Percentiles rank a stretch among this genome's conserved stretches.
Conservation (phyloP, 805 yeast species). For the Phaffomyces antillensis region DNA sequence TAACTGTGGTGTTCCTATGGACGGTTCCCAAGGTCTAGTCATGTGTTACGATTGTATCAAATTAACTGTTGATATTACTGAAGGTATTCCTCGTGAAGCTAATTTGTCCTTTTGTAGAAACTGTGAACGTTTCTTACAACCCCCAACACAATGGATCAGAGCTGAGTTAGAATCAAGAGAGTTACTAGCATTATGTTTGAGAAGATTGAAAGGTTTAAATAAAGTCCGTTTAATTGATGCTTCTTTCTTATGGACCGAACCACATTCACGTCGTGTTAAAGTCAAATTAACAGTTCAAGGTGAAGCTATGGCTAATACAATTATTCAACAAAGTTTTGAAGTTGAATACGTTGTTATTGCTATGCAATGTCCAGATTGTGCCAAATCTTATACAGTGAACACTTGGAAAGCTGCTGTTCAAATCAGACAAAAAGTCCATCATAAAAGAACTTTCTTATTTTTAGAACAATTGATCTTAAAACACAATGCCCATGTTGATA, state of each 20-base stretch:
- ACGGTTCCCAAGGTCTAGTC: constrained; percentile 86
- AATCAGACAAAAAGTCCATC: constrained; percentile 94
- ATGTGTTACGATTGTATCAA: constrained; percentile 98
- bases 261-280: constrained; percentile 92
- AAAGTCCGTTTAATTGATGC: constrained; percentile 90
- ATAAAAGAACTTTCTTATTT: constrained; percentile 92
- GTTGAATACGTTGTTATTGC: constrained; percentile 91
- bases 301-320: constrained; percentile 87
- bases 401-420: constrained; percentile 99
- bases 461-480: constrained; percentile 91
- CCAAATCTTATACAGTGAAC: constrained; percentile 90
- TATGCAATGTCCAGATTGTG: constrained; percentile 98
- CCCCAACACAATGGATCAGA: constrained; percentile 88
- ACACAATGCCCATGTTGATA: constrained; percentile 89
- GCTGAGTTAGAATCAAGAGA: constrained; percentile 92
- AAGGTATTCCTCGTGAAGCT: constrained; percentile 91
- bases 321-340: constrained; percentile 89
- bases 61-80: constrained; percentile 87
- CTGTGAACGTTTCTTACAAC: constrained; percentile 93
- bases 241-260: constrained; percentile 96
- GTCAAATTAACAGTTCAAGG: constrained; percentile 93
- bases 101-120: constrained; percentile 91
- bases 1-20: constrained; percentile 98
- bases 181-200: constrained; percentile 80
- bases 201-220: constrained; percentile 80